Percentiles rank a stretch among this genome's conserved stretches.
phyloP scores from a whole-genome alignment of 176 grass and related monocot genomes.

The Thalia dealbata region DNA sequence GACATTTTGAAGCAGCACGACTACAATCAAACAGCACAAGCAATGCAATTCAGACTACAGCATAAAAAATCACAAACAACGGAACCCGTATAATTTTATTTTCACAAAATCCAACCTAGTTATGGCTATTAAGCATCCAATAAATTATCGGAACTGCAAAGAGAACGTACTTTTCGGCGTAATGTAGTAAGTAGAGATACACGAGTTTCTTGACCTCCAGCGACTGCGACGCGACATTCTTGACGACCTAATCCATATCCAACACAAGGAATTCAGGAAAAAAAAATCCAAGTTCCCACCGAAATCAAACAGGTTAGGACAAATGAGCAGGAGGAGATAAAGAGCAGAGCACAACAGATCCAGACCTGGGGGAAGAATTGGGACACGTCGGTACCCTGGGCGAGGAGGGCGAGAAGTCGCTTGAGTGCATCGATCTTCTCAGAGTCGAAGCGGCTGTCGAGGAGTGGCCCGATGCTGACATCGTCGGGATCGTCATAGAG shows the following conservation, averaged over 20 bases:
- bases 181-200: conserved; percentile 92
- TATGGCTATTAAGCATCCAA: neutral
- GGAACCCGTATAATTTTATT: neutral
- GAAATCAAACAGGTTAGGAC: neutral
- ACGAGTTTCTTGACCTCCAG: conserved; percentile 97
- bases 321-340: neutral
- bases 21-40: neutral
- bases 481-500: conserved; percentile 96
- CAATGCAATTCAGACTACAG: neutral
- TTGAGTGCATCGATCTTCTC: conserved; percentile 88
- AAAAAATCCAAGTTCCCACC: neutral
- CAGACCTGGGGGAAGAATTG: conserved; percentile 73
- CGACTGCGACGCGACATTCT: conserved; percentile 78
- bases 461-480: conserved; percentile 58
- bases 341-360: neutral
- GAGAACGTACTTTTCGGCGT: conserved; percentile 73
- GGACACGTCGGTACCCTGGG: conserved; percentile 71
- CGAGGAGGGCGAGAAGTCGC: conserved; percentile 79
- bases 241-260: conserved; percentile 50
- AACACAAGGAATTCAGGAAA: neutral
- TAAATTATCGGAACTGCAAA: neutral
- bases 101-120: neutral
- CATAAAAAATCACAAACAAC: neutral
- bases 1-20: neutral
- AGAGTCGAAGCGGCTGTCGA: conserved; percentile 79